phyloP scores from a whole-genome alignment of 768 basidiomycete genomes.

The Terana coerulea region DNA sequence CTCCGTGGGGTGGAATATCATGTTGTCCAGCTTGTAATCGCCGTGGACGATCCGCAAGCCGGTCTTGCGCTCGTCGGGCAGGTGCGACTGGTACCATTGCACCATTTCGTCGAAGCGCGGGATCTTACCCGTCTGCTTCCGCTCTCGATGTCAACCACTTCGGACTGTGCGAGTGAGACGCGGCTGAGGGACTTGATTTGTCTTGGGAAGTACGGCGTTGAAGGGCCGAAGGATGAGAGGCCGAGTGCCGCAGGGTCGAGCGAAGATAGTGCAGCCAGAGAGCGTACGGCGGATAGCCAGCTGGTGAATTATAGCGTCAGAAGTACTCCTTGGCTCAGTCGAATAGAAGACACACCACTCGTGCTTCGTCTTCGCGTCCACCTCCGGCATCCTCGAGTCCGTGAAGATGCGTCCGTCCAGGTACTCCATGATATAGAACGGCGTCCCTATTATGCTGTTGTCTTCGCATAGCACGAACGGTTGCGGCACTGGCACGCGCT shows the following conservation, averaged over 20 bases:
- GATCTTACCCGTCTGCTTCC: conserved; percentile 61
- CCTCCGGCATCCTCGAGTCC: conserved; percentile 71
- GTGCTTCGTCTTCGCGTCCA: conserved; percentile 54
- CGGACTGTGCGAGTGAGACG: conserved; percentile 77
- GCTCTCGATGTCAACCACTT: conserved; percentile 62
- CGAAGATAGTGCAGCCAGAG: conserved; percentile 64
- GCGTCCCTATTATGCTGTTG: conserved; percentile 70
- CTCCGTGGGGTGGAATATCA: conserved; percentile 91
- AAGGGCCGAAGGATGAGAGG: conserved; percentile 66
- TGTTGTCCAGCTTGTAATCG: conserved; percentile 97
- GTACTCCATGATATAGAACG: conserved; percentile 97
- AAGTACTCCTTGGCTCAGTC: background rate
- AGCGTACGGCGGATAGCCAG: conserved; percentile 73
- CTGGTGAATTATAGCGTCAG: conserved; percentile 31
- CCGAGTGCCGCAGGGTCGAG: conserved; percentile 65
- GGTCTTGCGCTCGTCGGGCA: conserved; percentile 73
- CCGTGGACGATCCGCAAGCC: conserved; percentile 92
- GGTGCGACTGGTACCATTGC: conserved; percentile 67
- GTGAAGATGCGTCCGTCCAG: conserved; percentile 93
- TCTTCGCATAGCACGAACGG: conserved; percentile 86
- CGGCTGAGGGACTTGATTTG: conserved; percentile 88
- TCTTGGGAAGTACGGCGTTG: conserved; percentile 83
- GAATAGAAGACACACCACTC: conserved; percentile 54
- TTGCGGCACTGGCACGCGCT: conserved; percentile 78
- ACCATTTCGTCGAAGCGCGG: conserved; percentile 72